A percentile compares a stretch with the other conserved stretches of the same genome.
These are phyloP conservation scores for Phytophthora capsici DNA, from an alignment of 352 stramenopile species.

Conservation along the genomic window DNA sequence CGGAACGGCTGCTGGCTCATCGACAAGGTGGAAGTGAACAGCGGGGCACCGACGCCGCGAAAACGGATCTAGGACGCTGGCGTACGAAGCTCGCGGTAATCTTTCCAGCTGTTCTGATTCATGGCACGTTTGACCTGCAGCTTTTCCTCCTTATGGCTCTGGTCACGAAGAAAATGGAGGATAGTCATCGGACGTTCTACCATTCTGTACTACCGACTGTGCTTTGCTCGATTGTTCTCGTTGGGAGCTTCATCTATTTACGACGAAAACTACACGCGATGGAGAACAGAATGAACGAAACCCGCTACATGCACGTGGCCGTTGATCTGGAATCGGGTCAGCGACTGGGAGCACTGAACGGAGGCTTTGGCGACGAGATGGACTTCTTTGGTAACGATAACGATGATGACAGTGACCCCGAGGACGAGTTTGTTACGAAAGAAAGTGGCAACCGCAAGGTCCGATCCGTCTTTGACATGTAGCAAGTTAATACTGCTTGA, in stretches of 20 bases:
- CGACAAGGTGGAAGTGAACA: constrained; percentile 17
- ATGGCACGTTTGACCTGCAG: constrained; percentile 70
- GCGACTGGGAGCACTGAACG: constrained; percentile 31
- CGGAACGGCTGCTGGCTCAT: constrained; percentile 37
- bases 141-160: constrained; percentile 58
- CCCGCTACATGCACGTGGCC: constrained; percentile 53
- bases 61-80: constrained; percentile 38
- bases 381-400: constrained; percentile 48
- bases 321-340: constrained; percentile 53
- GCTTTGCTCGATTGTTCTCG: constrained; percentile 33
- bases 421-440: constrained; percentile 20
- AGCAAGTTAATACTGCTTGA: constrained; percentile 7
- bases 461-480: constrained; percentile 46
- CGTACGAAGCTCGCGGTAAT: constrained; percentile 48
- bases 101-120: constrained; percentile 53
- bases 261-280: constrained; percentile 40
- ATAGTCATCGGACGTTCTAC: constrained; percentile 42
- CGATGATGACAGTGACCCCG: constrained; percentile 29
- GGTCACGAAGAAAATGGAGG: constrained; percentile 42
- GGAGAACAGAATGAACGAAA: constrained; percentile 57
- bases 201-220: constrained; percentile 44
- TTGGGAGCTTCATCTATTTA: constrained; percentile 42
- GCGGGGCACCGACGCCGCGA: constrained; percentile 20
- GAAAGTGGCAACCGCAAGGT: constrained; percentile 37
- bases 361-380: constrained; percentile 35